Percentiles rank a stretch among this genome's conserved stretches.
Evolutionary conservation across 1,284 basidiomycete species (phyloP).

Genomic region (Puccinia horiana): DNA sequence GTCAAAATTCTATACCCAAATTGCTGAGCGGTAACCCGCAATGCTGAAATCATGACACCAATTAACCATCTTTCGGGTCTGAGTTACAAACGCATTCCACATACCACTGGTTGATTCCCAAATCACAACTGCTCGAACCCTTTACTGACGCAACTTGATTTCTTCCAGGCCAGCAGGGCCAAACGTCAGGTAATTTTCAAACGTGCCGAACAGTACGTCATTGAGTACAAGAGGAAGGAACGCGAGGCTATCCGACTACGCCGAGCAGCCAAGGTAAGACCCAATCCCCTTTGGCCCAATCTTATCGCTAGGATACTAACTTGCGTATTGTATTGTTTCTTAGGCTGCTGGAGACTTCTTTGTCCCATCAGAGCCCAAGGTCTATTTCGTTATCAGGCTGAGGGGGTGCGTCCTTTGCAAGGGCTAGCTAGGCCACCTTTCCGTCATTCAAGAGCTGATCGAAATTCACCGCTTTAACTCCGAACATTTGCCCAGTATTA

Average conservation of each 20-base stretch:
- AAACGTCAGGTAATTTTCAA: conserved; percentile 99
- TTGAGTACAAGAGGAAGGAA: conserved; percentile 91
- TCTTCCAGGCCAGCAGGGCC: conserved; percentile 73
- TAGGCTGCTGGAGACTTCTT: conserved; percentile 88
- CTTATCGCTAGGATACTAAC: background rate
- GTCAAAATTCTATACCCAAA: conserved; percentile 67
- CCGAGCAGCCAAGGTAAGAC: conserved; percentile 72
- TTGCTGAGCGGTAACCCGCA: conserved; percentile 55
- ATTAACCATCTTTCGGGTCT: conserved; percentile 99
- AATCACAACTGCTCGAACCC: background rate
- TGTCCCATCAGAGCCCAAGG: conserved; percentile 92
- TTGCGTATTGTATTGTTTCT: too few relatives aligned
- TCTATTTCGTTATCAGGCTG: conserved; percentile 96
- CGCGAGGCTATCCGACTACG: conserved; percentile 95
- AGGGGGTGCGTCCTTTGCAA: conserved; percentile 49
- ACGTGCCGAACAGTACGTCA: conserved; percentile 96
- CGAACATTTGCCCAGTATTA: conserved; percentile 71
- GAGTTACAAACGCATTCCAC: conserved; percentile 57
- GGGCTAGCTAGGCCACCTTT: conserved; percentile 49
- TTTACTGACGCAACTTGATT: conserved; percentile 4
- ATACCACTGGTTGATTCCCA: background rate
- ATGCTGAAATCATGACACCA: conserved; percentile 60
- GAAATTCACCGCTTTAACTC: conserved; percentile 38
- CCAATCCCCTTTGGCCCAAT: background rate
- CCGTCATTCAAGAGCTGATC: conserved; percentile 50